A percentile compares a stretch with the other conserved stretches of the same genome.
Evolutionary conservation across 192 early-diverging fungal genomes (phyloP).

Genomic region (Phlyctochytrium bullatum): DNA sequence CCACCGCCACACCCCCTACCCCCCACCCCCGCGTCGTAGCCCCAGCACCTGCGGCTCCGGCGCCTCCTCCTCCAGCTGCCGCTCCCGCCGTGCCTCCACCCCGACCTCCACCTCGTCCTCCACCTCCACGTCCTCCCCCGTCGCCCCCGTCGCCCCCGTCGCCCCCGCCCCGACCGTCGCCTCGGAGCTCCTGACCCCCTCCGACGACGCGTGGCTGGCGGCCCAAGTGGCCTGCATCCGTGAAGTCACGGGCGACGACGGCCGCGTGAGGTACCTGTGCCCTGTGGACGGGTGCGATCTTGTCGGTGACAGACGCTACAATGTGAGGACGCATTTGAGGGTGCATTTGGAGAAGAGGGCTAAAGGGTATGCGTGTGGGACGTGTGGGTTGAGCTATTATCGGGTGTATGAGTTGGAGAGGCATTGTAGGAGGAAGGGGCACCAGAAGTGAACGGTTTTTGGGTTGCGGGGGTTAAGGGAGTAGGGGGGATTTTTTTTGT

Average conservation of each 20-base stretch:
- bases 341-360: not conserved
- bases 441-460: not conserved
- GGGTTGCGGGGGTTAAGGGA: not conserved
- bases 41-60: not conserved
- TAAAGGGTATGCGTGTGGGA: not conserved
- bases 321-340: not conserved
- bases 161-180: not conserved
- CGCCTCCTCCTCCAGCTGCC: not conserved
- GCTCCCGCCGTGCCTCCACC: not conserved
- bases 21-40: not conserved
- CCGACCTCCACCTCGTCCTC: not conserved
- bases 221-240: not conserved
- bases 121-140: not conserved
- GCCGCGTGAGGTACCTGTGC: not conserved
- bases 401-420: conserved; percentile 6
- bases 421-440: conserved; percentile 2
- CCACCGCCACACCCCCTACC: not conserved
- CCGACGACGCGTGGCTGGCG: not conserved
- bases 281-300: not conserved
- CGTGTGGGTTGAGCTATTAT: not conserved
- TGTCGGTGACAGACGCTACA: conserved; percentile 1
- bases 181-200: not conserved
- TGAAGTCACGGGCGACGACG: not conserved
- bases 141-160: not conserved
- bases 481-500: not conserved